A percentile compares a stretch with the other conserved stretches of the same genome.
phyloP scores from a whole-genome alignment of 495 filamentous ascomycete species.

The Trichoderma gamsii region DNA sequence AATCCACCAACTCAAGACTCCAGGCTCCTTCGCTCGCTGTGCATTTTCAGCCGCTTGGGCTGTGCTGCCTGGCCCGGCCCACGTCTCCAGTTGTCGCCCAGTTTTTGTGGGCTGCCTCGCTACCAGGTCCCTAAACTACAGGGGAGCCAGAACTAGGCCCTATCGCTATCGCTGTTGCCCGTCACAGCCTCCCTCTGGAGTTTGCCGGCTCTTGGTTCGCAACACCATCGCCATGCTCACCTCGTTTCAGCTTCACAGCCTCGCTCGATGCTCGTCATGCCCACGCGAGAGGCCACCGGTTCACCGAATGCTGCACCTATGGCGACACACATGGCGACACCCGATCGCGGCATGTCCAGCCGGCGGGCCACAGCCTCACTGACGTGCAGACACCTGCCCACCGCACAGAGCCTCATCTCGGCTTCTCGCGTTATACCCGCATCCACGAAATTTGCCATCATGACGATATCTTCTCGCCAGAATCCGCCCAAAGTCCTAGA shows the following conservation, averaged over 20 bases:
- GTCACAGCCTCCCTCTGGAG: neutral
- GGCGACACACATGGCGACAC: conserved; percentile 6
- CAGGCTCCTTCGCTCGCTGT: neutral
- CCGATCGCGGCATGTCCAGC: neutral
- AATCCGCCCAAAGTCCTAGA: neutral
- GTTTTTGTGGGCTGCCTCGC: conserved; percentile 9
- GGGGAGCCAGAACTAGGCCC: neutral
- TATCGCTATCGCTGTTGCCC: neutral
- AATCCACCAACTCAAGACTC: neutral
- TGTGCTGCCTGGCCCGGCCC: neutral
- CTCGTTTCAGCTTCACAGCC: neutral
- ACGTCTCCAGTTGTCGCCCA: neutral
- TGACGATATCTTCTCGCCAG: neutral
- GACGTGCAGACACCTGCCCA: conserved; percentile 3
- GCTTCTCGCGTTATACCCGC: neutral
- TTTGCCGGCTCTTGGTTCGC: neutral
- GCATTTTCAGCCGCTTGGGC: conserved; percentile 6
- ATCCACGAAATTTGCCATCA: neutral
- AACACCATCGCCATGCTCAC: neutral
- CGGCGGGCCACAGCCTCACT: neutral
- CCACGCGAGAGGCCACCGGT: neutral
- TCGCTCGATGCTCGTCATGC: neutral
- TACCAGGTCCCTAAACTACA: neutral
- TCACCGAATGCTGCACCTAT: neutral
- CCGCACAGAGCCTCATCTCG: conserved; percentile 1